A percentile compares a stretch with the other conserved stretches of the same genome.
Conservation (phyloP, 2,329 filamentous ascomycete genomes). For the Paecilomyces sp. region DNA sequence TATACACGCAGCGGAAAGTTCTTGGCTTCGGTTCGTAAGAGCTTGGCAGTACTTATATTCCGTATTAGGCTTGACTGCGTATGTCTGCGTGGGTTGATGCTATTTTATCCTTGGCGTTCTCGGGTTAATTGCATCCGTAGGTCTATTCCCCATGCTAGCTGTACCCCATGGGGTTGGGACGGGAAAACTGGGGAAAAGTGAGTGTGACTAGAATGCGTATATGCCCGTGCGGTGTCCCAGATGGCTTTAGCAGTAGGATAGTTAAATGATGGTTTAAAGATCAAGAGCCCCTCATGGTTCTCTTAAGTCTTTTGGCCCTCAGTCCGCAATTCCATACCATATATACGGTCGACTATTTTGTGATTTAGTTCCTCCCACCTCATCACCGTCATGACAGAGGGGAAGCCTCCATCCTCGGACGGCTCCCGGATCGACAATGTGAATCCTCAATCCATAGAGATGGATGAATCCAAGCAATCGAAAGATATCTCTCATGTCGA, state of each 20-base stretch:
- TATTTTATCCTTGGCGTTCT: neutral
- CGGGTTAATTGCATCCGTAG: neutral
- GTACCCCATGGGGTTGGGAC: neutral
- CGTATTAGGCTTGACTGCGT: no score
- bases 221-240: neutral
- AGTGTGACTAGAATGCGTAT: neutral
- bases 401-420: neutral
- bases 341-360: neutral
- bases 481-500: constrained; percentile 41
- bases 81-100: neutral
- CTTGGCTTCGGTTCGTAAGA: neutral
- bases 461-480: constrained; percentile 9
- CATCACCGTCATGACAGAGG: neutral
- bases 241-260: neutral
- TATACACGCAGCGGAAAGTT: neutral
- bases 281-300: neutral
- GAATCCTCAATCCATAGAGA: neutral
- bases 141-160: neutral
- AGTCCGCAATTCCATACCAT: neutral
- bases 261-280: neutral
- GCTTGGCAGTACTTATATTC: neutral
- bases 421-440: neutral
- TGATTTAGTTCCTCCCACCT: neutral
- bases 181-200: neutral
- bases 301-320: neutral